A percentile compares a stretch with the other conserved stretches of the same genome.
These are phyloP conservation scores for Fusarium sp. DNA, from an alignment of 2,329 filamentous ascomycete genomes.

Conservation along the genomic window DNA sequence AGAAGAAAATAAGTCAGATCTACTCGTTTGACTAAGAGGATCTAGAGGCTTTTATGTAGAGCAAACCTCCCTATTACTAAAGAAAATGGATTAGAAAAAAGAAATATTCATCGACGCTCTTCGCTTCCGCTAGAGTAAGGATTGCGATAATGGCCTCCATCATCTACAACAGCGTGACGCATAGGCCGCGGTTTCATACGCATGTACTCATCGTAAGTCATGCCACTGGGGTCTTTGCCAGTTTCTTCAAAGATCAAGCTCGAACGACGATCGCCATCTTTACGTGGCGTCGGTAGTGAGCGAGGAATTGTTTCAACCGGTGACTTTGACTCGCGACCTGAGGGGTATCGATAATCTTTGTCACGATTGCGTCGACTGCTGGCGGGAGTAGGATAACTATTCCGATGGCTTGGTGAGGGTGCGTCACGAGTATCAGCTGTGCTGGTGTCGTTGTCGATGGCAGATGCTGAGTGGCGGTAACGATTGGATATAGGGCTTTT, in stretches of 20 bases:
- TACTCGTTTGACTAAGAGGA: neutral
- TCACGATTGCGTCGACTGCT: conserved; percentile 43
- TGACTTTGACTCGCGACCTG: conserved; percentile 41
- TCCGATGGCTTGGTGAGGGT: conserved; percentile 21
- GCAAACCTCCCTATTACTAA: neutral
- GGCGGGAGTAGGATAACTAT: conserved; percentile 20
- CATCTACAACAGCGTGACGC: conserved; percentile 34
- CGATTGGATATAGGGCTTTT: conserved; percentile 43
- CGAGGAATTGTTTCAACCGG: conserved; percentile 38
- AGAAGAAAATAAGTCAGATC: conserved; percentile 4
- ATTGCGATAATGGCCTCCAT: conserved; percentile 36
- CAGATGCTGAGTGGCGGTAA: conserved; percentile 38
- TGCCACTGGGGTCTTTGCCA: conserved; percentile 25
- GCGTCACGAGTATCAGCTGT: conserved; percentile 31
- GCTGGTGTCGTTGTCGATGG: conserved; percentile 27
- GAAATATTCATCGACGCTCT: conserved; percentile 14
- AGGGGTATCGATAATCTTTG: conserved; percentile 50
- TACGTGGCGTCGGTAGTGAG: conserved; percentile 14
- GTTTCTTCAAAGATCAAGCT: conserved; percentile 38
- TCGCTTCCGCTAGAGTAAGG: conserved; percentile 25
- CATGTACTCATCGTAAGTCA: conserved; percentile 45
- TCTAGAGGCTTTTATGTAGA: conserved; percentile 15
- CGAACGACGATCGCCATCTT: conserved; percentile 32
- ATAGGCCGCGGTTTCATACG: conserved; percentile 37
- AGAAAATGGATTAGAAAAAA: neutral